These are phyloP conservation scores for Xylariaceae sp. DNA, from an alignment of 2,329 filamentous ascomycete species.

Conservation along the genomic window DNA sequence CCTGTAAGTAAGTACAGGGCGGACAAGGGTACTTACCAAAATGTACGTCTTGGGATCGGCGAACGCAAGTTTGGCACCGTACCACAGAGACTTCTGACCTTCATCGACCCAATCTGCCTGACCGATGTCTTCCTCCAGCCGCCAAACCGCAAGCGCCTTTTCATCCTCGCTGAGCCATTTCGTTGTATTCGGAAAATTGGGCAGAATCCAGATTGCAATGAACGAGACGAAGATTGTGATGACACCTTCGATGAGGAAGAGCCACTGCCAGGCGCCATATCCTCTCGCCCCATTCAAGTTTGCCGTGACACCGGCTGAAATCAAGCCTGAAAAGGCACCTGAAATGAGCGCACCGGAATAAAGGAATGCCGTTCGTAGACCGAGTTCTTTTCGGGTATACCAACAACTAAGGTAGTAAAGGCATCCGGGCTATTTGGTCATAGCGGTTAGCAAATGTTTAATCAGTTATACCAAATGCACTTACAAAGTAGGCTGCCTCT, in stretches of 20 bases:
- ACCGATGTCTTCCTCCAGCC: conserved; percentile 61
- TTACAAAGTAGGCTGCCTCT: conserved; percentile 43
- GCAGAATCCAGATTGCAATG: conserved; percentile 55
- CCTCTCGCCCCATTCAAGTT: conserved; percentile 58
- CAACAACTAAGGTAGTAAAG: conserved; percentile 62
- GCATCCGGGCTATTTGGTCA: conserved; percentile 45
- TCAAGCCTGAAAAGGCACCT: conserved; percentile 66
- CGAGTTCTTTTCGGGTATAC: conserved; percentile 68
- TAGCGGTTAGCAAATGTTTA: not conserved
- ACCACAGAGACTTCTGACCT: conserved; percentile 51
- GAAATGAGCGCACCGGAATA: conserved; percentile 67
- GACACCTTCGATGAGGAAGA: conserved; percentile 68
- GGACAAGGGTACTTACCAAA: conserved; percentile 37
- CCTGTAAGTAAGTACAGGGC: not conserved
- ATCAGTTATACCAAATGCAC: conserved; percentile 7
- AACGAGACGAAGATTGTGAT: conserved; percentile 61
- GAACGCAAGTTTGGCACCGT: conserved; percentile 53
- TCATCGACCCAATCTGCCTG: conserved; percentile 59
- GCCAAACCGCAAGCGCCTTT: conserved; percentile 53
- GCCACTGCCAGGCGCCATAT: conserved; percentile 58
- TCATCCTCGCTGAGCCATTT: conserved; percentile 55
- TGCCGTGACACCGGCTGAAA: conserved; percentile 61
- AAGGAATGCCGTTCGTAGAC: conserved; percentile 60
- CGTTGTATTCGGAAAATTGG: conserved; percentile 62
- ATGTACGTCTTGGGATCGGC: conserved; percentile 58